These are phyloP conservation scores for Malassezia sp. DNA, from an alignment of 1,284 basidiomycete species.

Conservation along the genomic window DNA sequence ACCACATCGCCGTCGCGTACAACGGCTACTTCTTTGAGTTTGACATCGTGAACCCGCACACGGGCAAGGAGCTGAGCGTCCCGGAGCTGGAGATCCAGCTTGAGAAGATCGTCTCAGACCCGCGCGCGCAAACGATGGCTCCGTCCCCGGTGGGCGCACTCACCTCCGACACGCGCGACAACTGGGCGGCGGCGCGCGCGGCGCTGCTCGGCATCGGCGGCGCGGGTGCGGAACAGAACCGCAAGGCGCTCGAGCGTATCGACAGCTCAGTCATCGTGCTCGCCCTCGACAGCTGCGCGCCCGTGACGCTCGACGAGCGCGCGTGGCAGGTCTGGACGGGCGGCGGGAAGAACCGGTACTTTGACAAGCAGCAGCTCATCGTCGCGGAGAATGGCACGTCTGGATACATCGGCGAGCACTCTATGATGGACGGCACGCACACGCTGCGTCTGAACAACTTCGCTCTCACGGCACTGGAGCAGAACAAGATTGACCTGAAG, in stretches of 20 bases:
- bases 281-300: slow-evolving; percentile 68
- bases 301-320: slow-evolving; percentile 64
- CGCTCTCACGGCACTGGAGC: slow-evolving; percentile 64
- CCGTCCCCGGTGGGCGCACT: slow-evolving; percentile 63
- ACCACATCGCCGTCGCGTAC: slow-evolving; percentile 78
- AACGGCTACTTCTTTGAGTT: slow-evolving; percentile 86
- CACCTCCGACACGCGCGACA: slow-evolving; percentile 77
- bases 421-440: slow-evolving; percentile 90
- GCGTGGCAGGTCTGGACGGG: slow-evolving; percentile 74
- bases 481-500: slow-evolving; percentile 61
- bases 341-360: slow-evolving; percentile 83
- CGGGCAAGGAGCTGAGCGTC: slow-evolving; percentile 58
- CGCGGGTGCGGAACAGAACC: slow-evolving; percentile 55
- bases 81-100: slow-evolving; percentile 74
- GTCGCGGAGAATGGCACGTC: slow-evolving; percentile 70
- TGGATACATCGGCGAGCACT: slow-evolving; percentile 89
- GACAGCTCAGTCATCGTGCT: slow-evolving; percentile 82
- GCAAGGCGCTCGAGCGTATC: slow-evolving; percentile 63
- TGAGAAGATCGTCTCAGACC: slow-evolving; percentile 60
- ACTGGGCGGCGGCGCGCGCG: slow-evolving; percentile 64
- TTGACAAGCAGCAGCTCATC: slow-evolving; percentile 82
- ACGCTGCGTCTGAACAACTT: slow-evolving; percentile 94
- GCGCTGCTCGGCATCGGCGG: slow-evolving; percentile 54
- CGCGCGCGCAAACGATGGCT: slow-evolving; percentile 56
- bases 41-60: slow-evolving; percentile 50